Percentiles rank a stretch among this genome's conserved stretches.
Conservation (phyloP, 2,329 filamentous ascomycete genomes). For the Emericellopsis cladophorae region DNA sequence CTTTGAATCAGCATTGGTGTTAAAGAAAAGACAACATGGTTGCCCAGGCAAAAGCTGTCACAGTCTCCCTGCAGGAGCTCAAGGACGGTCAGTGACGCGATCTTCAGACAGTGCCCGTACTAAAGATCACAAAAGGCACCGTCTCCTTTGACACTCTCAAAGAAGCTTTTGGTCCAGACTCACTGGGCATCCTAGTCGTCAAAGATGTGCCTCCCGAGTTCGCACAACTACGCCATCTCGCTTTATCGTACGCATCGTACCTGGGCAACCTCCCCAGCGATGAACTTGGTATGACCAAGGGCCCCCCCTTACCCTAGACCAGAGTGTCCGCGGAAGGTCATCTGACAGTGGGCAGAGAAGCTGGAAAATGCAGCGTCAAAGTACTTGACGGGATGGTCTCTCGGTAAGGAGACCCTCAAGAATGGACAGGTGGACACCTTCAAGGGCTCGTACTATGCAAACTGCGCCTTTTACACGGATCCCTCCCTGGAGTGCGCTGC, state of each 20-base stretch:
- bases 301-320: too few species aligned
- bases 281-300: constrained; percentile 51
- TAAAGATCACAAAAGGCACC: constrained; percentile 32
- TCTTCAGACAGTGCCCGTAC: background rate
- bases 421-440: constrained; percentile 67
- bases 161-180: constrained; percentile 79
- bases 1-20: background rate
- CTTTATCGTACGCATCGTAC: constrained; percentile 81
- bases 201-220: constrained; percentile 70
- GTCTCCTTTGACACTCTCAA: constrained; percentile 58
- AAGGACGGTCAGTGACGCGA: constrained; percentile 33
- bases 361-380: constrained; percentile 48
- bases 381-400: constrained; percentile 64
- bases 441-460: constrained; percentile 77
- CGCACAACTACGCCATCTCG: constrained; percentile 52
- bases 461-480: constrained; percentile 67
- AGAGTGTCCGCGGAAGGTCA: background rate
- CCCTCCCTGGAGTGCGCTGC: constrained; percentile 46
- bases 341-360: constrained; percentile 22
- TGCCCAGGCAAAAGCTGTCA: constrained; percentile 38
- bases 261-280: constrained; percentile 65
- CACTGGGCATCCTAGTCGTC: constrained; percentile 87
- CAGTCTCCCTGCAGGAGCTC: constrained; percentile 49
- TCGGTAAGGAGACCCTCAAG: constrained; percentile 69
- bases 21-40: background rate